Base-by-base conservation (phyloP, 345 rosid genomes). In the Eucalyptus regnans region DNA sequence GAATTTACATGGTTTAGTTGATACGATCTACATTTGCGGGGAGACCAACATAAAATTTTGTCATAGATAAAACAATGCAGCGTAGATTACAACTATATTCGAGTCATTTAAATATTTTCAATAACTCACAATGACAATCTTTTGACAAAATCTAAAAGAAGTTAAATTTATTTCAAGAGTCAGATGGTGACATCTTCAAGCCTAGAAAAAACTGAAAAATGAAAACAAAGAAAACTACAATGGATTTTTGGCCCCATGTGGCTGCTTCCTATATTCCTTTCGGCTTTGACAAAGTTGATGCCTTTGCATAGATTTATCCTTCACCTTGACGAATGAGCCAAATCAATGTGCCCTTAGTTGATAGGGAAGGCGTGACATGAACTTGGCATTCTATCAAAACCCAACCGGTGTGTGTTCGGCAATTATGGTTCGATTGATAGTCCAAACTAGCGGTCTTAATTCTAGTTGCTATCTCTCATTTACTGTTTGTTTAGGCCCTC, bases 11-110 rank as follows among this genome's bases (percentile, higher is more conserved):
- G 12, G 1, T 71, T 16, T 18, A 9, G 23, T 33, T 71, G 44
- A 22, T 17, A 71, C 2, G 3, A 33, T 9, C 81, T 33, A 66
- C 11, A 5, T 66, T 9, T 17, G 5, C 0, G 0, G 13, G 7
- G 12, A 71, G 25, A 71, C 25, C 25, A 5, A 71, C 23, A 71
- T 10, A 33, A 68, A 16, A 68, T 5, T 33, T 9, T 20, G 17
- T 41, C 9, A 17, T 33, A 9, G 3, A 71, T 60, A 71, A 71
- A 68, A 17, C 2, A 4, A 71, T 71, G 41, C 25, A 31, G 9
- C 33, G 4, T 20, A 8, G 0, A 17, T 68, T 33, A 68, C 2
- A 8, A 17, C 3, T 68, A 33, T 33, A 68, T 7, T 68, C 4
- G 2, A 33, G 44, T 68, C 23, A 31, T 4, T 33, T 4, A 33